Evolutionary conservation across 257 asterid genomes (phyloP), one percentile per base, ranked within the genome.

Genomic region (Salvia rosmarinus): DNA sequence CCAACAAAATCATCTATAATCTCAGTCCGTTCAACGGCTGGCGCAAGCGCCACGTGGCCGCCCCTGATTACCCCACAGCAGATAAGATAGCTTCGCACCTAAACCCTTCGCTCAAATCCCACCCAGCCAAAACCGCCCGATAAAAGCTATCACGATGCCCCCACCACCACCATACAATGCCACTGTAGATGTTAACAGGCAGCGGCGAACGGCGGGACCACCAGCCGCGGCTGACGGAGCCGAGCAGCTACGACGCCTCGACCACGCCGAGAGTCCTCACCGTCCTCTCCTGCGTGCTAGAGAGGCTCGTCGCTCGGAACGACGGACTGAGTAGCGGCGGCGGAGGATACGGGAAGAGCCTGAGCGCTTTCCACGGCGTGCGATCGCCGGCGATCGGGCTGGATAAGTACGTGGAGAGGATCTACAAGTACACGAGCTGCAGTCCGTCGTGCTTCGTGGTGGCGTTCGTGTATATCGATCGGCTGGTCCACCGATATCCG

Each of bases 361-460:
- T 92, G 79, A 82, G 76, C 70, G 81, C 83, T 2, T 92, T 92
- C 56, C 85, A 90, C 39, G 98, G 96, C 5, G 86, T 85, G 0
- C 64, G 94, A 35, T 78, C 92, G 4, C 97, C 97, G 64, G 83
- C 79, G 25, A 93, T 93, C 9, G 85, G 88, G 32, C 83, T 93
- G 68, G 82, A 78, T 0, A 88, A 88, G 67, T 90, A 92, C 59
- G 67, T 90, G 66, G 94, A 93, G 85, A 83, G 98, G 49, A 88
- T 93, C 37, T 90, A 87, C 49, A 93, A 93, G 79, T 93, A 93
- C 82, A 85, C 95, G 12, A 77, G 81, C 71, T 93, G 95, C 62
- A 90, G 97, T 73, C 92, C 95, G 23, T 80, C 96, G 51, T 90
- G 96, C 68, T 89, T 87, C 64, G 95, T 90, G 72, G 91, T 90